phyloP scores from a whole-genome alignment of 1,284 basidiomycete genomes.

The Leccinum pallidistipes region DNA sequence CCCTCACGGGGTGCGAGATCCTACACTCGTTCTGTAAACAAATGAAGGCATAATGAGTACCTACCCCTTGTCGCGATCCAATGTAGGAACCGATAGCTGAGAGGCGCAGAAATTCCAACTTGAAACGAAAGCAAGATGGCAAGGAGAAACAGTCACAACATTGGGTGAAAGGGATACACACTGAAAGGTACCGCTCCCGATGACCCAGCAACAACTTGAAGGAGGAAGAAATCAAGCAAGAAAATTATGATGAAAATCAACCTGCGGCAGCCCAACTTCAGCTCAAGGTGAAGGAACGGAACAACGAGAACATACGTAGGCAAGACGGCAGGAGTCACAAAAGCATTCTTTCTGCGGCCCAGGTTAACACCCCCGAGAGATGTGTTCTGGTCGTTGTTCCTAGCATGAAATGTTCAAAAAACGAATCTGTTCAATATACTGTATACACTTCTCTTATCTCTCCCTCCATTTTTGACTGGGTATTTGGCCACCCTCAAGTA shows the following conservation, averaged over 20 bases:
- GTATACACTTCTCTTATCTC: too few species aligned
- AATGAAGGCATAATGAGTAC: conserved; percentile 24
- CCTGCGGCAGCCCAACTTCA: conserved; percentile 38
- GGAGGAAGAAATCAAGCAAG: conserved; percentile 84
- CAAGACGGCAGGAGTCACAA: conserved; percentile 85
- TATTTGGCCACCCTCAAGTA: too few species aligned
- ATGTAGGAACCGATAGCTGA: conserved; percentile 75
- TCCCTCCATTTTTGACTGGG: too few species aligned
- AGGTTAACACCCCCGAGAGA: conserved; percentile 80
- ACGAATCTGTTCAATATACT: too few species aligned
- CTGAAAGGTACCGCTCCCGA: conserved; percentile 97
- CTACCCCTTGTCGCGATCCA: conserved; percentile 86
- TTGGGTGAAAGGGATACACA: conserved; percentile 26
- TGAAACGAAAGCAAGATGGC: conserved; percentile 92
- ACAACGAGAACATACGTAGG: conserved; percentile 62
- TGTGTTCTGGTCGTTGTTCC: conserved; percentile 39
- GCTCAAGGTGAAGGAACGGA: background rate
- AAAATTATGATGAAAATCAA: conserved; percentile 83
- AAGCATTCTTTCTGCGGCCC: conserved; percentile 71
- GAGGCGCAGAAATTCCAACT: conserved; percentile 83
- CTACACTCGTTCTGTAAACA: conserved; percentile 40
- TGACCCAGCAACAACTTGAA: conserved; percentile 81
- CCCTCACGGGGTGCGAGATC: conserved; percentile 79
- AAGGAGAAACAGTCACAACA: background rate
- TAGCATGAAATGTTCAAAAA: too few species aligned